Base-by-base conservation (phyloP, 129 eudicot species). In the Flaveria sonorensis region DNA sequence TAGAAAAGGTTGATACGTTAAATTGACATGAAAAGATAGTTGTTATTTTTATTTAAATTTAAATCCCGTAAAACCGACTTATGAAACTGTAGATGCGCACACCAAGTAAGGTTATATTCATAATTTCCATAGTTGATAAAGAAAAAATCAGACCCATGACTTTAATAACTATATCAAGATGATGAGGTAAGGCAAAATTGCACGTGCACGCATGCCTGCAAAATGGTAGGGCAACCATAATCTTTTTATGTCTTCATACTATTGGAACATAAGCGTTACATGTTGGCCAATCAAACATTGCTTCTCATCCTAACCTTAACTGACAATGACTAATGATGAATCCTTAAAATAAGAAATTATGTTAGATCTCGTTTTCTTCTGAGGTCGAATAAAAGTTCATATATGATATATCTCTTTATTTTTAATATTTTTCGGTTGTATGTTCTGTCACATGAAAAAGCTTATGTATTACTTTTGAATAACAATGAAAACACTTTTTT, bases 171-270 rank as follows among this genome's bases (percentile, higher is more conserved):
- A 18, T 12, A 69, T 55, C 60, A 56, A 59, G 28, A 24, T 74
- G 42, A 15, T 60, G 71, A 43, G 7, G 43, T 14, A 20, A 53
- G 28, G 46, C 50, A 15, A 7, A 52, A 24, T 52, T 77, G 32
- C 69, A 77, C 48, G 71, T 74, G 73, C 65, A 66, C 72, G 57
- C 75, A 36, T 60, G 63, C 64, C 72, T 11, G 50, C 48, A 64
- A n/a, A 28, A 48, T 63, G 60, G 28, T 75, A 16, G 61, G 26
- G 11, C 24, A 75, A 75, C 46, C 15, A 15, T 23, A 59, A 18
- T 24, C 19, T 20, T 24, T 62, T 7, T 43, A 5, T 74, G 61
- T 51, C 56, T n/a, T 32, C 24, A 12, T 67, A 15, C 39, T 40
- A 66, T 39, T 52, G 78, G 19, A 57, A 51, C 60, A 13, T 57